Evolutionary conservation across 148 eudicot species (phyloP).

Genomic region (Rhododendron kiyosumense): DNA sequence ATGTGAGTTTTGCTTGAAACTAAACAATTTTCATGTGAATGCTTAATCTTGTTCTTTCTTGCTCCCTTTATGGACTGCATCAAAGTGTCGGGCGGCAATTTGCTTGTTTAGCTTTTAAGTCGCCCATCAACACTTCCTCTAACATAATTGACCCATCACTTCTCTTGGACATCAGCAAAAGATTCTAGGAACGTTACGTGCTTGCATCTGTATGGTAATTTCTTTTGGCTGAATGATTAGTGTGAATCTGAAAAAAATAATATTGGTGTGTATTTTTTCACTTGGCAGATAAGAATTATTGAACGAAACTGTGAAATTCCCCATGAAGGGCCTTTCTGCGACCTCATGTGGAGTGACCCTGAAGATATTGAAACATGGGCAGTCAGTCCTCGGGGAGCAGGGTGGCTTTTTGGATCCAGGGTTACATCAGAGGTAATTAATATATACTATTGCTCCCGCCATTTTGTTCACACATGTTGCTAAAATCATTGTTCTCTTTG

Average conservation of each 20-base stretch:
- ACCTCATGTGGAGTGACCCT: slow-evolving; percentile 99
- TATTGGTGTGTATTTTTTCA: background rate
- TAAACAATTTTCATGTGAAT: background rate
- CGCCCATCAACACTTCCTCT: background rate
- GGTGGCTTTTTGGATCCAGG: slow-evolving; percentile 99
- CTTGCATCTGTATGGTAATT: background rate
- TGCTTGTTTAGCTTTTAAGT: background rate
- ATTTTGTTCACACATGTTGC: slow-evolving; percentile 4
- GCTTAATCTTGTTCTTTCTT: background rate
- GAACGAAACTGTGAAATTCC: slow-evolving; percentile 98
- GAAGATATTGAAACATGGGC: slow-evolving; percentile 99
- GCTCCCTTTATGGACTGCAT: background rate
- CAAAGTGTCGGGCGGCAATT: background rate
- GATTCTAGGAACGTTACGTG: background rate
- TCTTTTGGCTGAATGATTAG: background rate
- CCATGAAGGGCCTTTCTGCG: slow-evolving; percentile 99
- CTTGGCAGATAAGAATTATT: slow-evolving; percentile 75
- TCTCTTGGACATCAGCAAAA: background rate
- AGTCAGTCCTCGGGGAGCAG: slow-evolving; percentile 98
- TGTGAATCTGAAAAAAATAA: background rate
- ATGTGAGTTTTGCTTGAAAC: background rate
- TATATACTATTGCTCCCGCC: background rate
- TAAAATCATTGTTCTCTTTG: background rate
- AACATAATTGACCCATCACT: background rate
- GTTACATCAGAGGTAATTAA: slow-evolving; percentile 81